Evolutionary conservation across 768 basidiomycete genomes (phyloP).

Genomic region (Agrocybe chaxingu): DNA sequence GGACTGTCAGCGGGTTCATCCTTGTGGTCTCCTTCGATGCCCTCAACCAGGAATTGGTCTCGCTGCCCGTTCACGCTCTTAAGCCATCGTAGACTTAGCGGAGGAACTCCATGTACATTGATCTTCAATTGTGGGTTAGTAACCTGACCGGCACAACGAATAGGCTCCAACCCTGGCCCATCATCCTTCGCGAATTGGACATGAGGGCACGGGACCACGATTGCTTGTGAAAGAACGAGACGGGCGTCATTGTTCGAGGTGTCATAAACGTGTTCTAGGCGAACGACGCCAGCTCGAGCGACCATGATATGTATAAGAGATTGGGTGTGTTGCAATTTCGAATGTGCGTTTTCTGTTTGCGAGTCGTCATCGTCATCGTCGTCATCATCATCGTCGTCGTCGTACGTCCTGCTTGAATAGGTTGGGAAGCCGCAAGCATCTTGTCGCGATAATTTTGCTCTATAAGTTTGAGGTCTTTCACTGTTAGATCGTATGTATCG

Average conservation of each 20-base stretch:
- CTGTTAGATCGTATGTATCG: slow-evolving; percentile 52
- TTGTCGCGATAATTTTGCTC: slow-evolving; percentile 56
- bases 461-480: slow-evolving; percentile 66
- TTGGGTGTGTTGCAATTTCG: slow-evolving; percentile 71
- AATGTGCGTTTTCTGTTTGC: slow-evolving; percentile 26
- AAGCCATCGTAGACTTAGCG: slow-evolving; percentile 75
- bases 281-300: slow-evolving; percentile 69
- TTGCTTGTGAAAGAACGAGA: slow-evolving; percentile 60
- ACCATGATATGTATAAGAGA: slow-evolving; percentile 70
- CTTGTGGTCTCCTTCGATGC: slow-evolving; percentile 63
- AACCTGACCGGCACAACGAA: slow-evolving; percentile 71
- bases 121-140: slow-evolving; percentile 55
- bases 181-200: slow-evolving; percentile 60
- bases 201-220: slow-evolving; percentile 79
- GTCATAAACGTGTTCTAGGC: slow-evolving; percentile 73
- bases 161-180: slow-evolving; percentile 30
- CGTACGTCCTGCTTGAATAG: slow-evolving; percentile 26
- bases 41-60: slow-evolving; percentile 79
- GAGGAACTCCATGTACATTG: slow-evolving; percentile 69
- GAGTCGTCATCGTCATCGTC: slow-evolving; percentile 63
- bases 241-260: slow-evolving; percentile 69
- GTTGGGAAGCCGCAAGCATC: slow-evolving; percentile 41
- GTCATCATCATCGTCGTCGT: slow-evolving; percentile 64
- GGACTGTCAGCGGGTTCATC: slow-evolving; percentile 5
- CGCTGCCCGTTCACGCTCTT: slow-evolving; percentile 61